These are phyloP conservation scores for Alternaria sp. DNA, from an alignment of 2,329 filamentous ascomycete species.

Conservation along the genomic window DNA sequence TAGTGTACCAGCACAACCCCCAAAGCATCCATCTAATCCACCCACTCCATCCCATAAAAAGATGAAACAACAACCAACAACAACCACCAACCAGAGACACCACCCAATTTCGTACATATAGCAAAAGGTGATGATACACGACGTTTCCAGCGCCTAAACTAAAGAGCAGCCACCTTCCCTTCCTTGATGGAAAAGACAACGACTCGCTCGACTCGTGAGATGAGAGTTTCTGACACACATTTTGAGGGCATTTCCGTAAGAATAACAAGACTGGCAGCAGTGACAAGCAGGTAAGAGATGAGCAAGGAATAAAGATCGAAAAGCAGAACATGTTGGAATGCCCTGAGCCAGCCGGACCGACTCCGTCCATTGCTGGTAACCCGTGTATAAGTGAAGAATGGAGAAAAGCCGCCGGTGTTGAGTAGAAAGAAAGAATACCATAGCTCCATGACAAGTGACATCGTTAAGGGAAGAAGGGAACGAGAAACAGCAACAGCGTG, in stretches of 20 bases:
- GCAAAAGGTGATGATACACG: conserved; percentile 38
- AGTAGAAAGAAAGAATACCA: conserved; percentile 10
- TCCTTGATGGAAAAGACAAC: not conserved
- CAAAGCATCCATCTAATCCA: conserved; percentile 16
- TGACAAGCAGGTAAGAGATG: not conserved
- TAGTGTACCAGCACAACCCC: conserved; percentile 31
- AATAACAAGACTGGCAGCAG: not conserved
- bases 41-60: conserved; percentile 15
- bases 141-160: conserved; percentile 36
- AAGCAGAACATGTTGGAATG: conserved; percentile 13
- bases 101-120: conserved; percentile 22
- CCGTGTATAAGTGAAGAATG: conserved; percentile 23
- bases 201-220: conserved; percentile 28
- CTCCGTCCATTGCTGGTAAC: conserved; percentile 30
- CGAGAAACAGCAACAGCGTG: conserved; percentile 16
- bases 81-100: conserved; percentile 19
- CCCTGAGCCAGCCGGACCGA: conserved; percentile 6
- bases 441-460: conserved; percentile 24
- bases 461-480: conserved; percentile 17
- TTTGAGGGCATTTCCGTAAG: conserved; percentile 14
- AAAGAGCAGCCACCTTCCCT: conserved; percentile 15
- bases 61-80: not conserved
- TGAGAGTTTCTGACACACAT: conserved; percentile 34
- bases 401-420: not conserved
- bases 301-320: conserved; percentile 1